Conservation (phyloP, 192 early-diverging fungal genomes). For the Piromyces finnis region DNA sequence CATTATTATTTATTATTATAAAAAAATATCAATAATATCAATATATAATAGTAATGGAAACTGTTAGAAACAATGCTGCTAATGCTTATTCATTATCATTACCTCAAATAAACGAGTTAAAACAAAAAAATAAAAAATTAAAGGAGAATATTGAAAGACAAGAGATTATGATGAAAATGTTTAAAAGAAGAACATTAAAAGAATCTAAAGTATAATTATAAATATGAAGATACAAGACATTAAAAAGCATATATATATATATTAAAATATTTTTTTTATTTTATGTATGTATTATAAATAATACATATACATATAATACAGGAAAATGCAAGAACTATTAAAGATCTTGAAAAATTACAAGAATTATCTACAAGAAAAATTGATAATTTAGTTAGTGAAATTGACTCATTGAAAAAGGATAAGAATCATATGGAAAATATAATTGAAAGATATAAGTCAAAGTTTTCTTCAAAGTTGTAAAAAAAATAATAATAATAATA, state of each 20-base stretch:
- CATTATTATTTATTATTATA: too few relatives aligned
- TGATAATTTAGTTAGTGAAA: not conserved
- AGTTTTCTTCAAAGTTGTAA: not conserved
- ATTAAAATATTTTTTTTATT: too few relatives aligned
- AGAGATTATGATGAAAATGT: not conserved
- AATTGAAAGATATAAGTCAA: not conserved
- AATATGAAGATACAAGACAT: too few relatives aligned
- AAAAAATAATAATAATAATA: too few relatives aligned
- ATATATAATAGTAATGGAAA: not conserved
- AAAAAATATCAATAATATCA: too few relatives aligned
- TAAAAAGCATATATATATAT: too few relatives aligned
- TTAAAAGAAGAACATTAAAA: not conserved
- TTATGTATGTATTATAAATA: too few relatives aligned
- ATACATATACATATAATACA: too few relatives aligned
- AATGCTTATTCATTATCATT: not conserved
- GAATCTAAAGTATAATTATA: not conserved
- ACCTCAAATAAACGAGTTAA: not conserved
- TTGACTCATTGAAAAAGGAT: not conserved
- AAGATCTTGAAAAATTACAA: not conserved
- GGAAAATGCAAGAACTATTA: not conserved
- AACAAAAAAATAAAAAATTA: not conserved
- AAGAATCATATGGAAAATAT: not conserved
- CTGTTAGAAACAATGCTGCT: not conserved
- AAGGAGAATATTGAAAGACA: not conserved
- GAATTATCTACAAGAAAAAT: not conserved